Evolutionary conservation across 495 filamentous ascomycete genomes (phyloP).

Genomic region (Aspergillus ellipticus): DNA sequence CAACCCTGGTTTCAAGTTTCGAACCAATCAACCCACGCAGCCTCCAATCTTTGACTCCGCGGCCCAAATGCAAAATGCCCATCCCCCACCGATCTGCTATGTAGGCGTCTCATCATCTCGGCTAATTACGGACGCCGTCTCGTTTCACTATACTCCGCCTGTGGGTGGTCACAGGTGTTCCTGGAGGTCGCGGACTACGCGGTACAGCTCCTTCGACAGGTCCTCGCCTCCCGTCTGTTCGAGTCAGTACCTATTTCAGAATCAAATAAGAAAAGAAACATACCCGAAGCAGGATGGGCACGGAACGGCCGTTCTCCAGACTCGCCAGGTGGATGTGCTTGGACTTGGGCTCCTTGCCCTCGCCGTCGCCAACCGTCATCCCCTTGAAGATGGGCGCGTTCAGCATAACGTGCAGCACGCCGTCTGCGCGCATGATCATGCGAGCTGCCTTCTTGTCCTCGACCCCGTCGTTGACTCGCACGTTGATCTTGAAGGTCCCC

Average conservation of each 20-base stretch:
- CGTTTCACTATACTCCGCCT: background rate
- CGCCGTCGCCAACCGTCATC: conserved; percentile 63
- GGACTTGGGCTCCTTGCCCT: conserved; percentile 44
- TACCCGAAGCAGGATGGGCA: conserved; percentile 70
- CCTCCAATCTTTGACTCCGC: conserved; percentile 14
- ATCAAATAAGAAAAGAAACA: conserved; percentile 24
- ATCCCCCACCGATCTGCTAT: conserved; percentile 1
- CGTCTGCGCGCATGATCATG: conserved; percentile 84
- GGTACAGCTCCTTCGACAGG: conserved; percentile 39
- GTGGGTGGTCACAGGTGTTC: conserved; percentile 18
- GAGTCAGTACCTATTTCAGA: no score
- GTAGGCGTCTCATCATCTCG: background rate
- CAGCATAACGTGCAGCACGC: conserved; percentile 78
- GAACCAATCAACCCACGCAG: background rate
- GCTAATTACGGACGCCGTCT: background rate
- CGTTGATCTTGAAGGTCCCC: conserved; percentile 81
- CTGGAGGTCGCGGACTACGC: conserved; percentile 32
- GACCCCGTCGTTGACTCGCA: conserved; percentile 50
- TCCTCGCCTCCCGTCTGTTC: conserved; percentile 27
- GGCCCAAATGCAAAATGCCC: conserved; percentile 20
- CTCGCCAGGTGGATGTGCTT: conserved; percentile 61
- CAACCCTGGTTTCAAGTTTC: no score
- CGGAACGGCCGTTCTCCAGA: conserved; percentile 54
- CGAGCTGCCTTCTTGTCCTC: conserved; percentile 54
- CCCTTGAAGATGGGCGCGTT: conserved; percentile 73